Evolutionary conservation across 192 early-diverging fungal genomes (phyloP).

Genomic region (Umbelopsis isabellina): DNA sequence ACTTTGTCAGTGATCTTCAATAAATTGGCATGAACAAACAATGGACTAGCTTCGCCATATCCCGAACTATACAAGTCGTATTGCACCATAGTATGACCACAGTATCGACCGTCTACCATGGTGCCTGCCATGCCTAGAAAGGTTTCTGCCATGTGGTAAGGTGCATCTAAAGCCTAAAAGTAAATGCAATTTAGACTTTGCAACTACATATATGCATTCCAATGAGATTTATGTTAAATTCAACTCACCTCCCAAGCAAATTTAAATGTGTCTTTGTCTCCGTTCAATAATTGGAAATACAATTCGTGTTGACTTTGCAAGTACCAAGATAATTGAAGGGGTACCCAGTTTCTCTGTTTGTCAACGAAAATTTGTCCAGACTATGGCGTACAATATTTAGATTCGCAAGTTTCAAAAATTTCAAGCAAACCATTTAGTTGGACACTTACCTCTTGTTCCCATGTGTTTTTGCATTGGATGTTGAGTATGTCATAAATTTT

Average conservation of each 20-base stretch:
- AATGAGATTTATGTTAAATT: not conserved
- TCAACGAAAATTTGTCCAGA: conserved; percentile 41
- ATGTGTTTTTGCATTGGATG: conserved; percentile 38
- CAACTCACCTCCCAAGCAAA: conserved; percentile 34
- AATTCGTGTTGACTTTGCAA: conserved; percentile 37
- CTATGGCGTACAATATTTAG: conserved; percentile 18
- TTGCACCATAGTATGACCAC: conserved; percentile 41
- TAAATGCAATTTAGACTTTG: not conserved
- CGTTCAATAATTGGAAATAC: conserved; percentile 42
- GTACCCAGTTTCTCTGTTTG: conserved; percentile 35
- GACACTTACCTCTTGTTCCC: conserved; percentile 44
- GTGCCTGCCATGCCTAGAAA: conserved; percentile 39
- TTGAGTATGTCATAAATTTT: conserved; percentile 39
- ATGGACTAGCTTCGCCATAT: conserved; percentile 17
- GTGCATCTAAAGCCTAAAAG: conserved; percentile 19
- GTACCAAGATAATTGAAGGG: conserved; percentile 41
- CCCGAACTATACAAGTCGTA: conserved; percentile 22
- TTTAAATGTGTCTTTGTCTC: conserved; percentile 46
- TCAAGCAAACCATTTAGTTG: too few relatives aligned
- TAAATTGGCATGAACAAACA: conserved; percentile 44
- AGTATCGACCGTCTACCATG: conserved; percentile 31
- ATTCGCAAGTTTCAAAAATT: too few relatives aligned
- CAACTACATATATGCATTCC: not conserved
- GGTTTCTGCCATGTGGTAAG: conserved; percentile 29
- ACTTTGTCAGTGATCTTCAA: conserved; percentile 33